Evolutionary conservation across 495 filamentous ascomycete species (phyloP).

Genomic region (Xylaria sp.): DNA sequence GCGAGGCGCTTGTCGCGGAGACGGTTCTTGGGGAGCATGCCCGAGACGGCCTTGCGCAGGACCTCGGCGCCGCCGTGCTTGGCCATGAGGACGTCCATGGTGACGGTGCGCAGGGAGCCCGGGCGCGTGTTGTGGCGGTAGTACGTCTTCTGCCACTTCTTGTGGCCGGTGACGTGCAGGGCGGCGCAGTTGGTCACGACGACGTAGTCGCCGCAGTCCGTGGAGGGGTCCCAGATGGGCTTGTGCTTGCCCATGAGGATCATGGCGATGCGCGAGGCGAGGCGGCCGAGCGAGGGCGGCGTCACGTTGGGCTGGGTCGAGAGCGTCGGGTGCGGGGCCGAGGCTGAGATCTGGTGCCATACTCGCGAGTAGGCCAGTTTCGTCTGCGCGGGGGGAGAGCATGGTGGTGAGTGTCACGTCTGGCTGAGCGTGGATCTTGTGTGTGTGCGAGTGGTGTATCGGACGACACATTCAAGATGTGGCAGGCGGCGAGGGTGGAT

Average conservation of each 20-base stretch:
- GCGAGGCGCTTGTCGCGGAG: slow-evolving; percentile 83
- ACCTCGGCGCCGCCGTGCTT: slow-evolving; percentile 97
- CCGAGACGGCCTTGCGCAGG: slow-evolving; percentile 86
- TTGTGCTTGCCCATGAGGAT: slow-evolving; percentile 99
- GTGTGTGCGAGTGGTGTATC: slow-evolving; percentile 14
- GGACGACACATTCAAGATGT: neutral
- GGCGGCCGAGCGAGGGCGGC: slow-evolving; percentile 78
- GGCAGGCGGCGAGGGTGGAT: neutral
- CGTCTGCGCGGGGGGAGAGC: slow-evolving; percentile 63
- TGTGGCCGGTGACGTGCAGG: slow-evolving; percentile 87
- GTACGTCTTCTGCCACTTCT: slow-evolving; percentile 92
- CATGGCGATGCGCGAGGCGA: slow-evolving; percentile 89
- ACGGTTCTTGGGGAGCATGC: slow-evolving; percentile 98
- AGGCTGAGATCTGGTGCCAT: slow-evolving; percentile 89
- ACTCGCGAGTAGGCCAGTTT: slow-evolving; percentile 92
- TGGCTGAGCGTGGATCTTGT: neutral
- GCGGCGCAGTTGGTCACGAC: slow-evolving; percentile 89
- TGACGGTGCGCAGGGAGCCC: slow-evolving; percentile 83
- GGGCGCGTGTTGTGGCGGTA: slow-evolving; percentile 91
- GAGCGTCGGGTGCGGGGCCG: slow-evolving; percentile 60
- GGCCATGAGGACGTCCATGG: slow-evolving; percentile 91
- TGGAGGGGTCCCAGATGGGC: slow-evolving; percentile 93
- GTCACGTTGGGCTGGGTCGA: slow-evolving; percentile 64
- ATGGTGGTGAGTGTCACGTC: neutral
- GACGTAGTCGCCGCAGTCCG: slow-evolving; percentile 99